Conservation (phyloP, 345 rosid genomes). For the Psidium guajava region DNA sequence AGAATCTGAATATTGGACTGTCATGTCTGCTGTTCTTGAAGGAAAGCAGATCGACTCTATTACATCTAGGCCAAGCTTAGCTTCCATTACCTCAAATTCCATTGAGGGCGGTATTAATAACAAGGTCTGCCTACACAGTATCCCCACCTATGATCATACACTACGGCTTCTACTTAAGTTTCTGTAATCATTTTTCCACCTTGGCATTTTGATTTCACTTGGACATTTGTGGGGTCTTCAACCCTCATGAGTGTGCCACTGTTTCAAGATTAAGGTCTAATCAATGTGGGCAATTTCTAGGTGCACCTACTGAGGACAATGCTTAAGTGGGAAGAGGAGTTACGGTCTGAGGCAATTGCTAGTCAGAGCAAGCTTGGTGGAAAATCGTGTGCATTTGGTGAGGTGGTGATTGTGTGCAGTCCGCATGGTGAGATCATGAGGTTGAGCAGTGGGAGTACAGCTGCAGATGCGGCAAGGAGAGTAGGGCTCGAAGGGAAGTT, state of each 20-base stretch:
- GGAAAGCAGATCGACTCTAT: conserved; percentile 43
- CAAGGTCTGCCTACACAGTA: conserved; percentile 32
- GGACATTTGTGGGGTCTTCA: background rate
- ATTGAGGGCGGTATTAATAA: conserved; percentile 46
- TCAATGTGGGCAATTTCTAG: conserved; percentile 8
- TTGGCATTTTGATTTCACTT: background rate
- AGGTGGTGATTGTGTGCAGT: conserved; percentile 56
- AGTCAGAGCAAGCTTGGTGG: conserved; percentile 13
- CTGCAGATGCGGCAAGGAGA: conserved; percentile 64
- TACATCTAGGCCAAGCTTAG: conserved; percentile 15
- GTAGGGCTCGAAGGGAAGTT: conserved; percentile 52
- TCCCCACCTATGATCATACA: background rate
- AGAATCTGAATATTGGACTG: conserved; percentile 54
- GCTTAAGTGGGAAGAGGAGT: conserved; percentile 70
- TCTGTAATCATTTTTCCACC: background rate
- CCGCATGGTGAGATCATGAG: conserved; percentile 65
- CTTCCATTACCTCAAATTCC: conserved; percentile 23
- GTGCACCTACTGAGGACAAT: conserved; percentile 57
- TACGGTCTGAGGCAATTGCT: conserved; percentile 29
- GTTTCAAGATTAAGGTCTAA: background rate
- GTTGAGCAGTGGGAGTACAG: conserved; percentile 55
- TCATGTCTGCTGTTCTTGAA: conserved; percentile 53
- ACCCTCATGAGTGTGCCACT: background rate
- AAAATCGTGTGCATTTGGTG: conserved; percentile 19
- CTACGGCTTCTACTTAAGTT: background rate